phyloP scores from a whole-genome alignment of 2,329 filamentous ascomycete genomes.

The Emericellopsis cladophorae region DNA sequence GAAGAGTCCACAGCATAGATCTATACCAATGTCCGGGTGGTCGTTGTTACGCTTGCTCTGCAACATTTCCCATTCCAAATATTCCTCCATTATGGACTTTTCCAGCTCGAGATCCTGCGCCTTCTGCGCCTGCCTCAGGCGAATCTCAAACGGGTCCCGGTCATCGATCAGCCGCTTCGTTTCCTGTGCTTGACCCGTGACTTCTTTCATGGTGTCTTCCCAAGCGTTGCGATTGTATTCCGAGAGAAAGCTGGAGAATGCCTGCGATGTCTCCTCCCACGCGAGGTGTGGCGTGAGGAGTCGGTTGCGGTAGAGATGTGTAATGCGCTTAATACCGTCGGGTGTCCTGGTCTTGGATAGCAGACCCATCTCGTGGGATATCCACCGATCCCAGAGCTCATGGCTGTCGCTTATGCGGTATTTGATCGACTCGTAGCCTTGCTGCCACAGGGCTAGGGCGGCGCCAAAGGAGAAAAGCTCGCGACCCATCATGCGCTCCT shows the following conservation, averaged over 20 bases:
- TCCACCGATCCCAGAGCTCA: conserved; percentile 67
- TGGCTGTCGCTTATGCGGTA: conserved; percentile 69
- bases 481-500: conserved; percentile 56
- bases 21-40: conserved; percentile 27
- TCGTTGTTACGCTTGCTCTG: conserved; percentile 40
- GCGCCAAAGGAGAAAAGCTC: conserved; percentile 60
- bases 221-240: conserved; percentile 59
- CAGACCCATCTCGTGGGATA: conserved; percentile 58
- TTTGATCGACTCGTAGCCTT: conserved; percentile 58
- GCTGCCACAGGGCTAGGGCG: conserved; percentile 56
- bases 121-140: conserved; percentile 45
- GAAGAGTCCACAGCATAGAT: conserved; percentile 55
- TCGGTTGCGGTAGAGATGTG: conserved; percentile 56
- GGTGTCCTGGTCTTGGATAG: conserved; percentile 42
- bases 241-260: conserved; percentile 63
- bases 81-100: conserved; percentile 43
- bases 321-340: conserved; percentile 50
- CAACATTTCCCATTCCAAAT: conserved; percentile 74
- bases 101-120: conserved; percentile 43
- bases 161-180: conserved; percentile 49
- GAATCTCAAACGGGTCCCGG: conserved; percentile 57
- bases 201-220: conserved; percentile 60
- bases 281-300: conserved; percentile 60
- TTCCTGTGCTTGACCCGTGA: conserved; percentile 48
- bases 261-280: conserved; percentile 64